These are phyloP conservation scores for Scenedesmus sp. DNA, from an alignment of 163 green algal genomes.

Conservation along the genomic window DNA sequence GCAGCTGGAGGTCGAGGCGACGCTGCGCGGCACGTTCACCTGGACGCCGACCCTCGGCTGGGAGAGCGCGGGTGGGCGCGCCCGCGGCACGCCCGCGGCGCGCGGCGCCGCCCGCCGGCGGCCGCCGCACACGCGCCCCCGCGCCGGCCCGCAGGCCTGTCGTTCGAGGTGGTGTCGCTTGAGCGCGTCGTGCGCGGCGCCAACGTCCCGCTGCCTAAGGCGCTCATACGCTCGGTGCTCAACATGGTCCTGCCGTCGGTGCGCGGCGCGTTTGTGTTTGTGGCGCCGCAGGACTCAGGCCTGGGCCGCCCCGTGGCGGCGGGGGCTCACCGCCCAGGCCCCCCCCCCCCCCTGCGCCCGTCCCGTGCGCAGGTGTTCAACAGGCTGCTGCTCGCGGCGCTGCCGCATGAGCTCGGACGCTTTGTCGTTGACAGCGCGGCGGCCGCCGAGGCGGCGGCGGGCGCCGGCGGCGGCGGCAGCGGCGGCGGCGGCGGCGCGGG, in stretches of 20 bases:
- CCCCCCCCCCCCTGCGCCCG: no score
- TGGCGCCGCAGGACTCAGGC: no score
- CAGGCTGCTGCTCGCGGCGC: constrained; percentile 60
- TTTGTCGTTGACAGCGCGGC: constrained; percentile 60
- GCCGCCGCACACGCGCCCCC: neutral
- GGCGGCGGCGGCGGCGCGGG: neutral
- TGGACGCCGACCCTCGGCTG: constrained; percentile 57
- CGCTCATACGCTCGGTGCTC: constrained; percentile 57
- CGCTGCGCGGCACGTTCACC: constrained; percentile 66
- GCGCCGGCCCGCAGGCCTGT: neutral
- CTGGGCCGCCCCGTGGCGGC: no score
- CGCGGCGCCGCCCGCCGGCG: neutral
- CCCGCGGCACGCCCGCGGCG: neutral
- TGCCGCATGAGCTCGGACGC: constrained; percentile 69
- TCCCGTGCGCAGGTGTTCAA: constrained; percentile 55
- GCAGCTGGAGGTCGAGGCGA: constrained; percentile 69
- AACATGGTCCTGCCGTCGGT: constrained; percentile 45
- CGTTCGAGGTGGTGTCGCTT: constrained; percentile 69
- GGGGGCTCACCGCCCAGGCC: no score
- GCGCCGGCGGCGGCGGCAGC: neutral
- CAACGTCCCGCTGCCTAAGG: constrained; percentile 73
- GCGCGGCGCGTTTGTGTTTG: neutral
- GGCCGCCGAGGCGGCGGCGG: neutral
- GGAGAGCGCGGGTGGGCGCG: constrained; percentile 31
- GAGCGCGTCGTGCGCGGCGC: constrained; percentile 59